Evolutionary conservation across 257 asterid species (phyloP), one percentile per base, ranked within the genome.

Genomic region (Solanum piurae): DNA sequence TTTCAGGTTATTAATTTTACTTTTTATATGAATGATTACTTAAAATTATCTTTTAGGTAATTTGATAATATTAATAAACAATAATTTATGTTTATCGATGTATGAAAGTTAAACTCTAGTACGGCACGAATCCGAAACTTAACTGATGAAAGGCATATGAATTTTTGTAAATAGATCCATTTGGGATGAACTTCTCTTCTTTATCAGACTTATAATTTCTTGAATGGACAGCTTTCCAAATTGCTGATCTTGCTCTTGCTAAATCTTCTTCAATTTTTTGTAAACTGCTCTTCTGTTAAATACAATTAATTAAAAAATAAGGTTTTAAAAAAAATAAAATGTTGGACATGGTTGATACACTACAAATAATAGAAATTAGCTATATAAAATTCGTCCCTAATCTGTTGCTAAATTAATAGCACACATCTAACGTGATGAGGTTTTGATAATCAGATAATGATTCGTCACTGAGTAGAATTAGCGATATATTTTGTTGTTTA

Each of bases 91-190:
- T 52, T 0, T 0, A 52, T n/a, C 2, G 5, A 18, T 68, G 36
- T 27, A 27, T 27, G 12, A 9, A 68, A 69, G 76, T 69, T 13
- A 69, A 69, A 69, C 76, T 69, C 74, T 68, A 0, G 1, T 62
- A 69, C 10, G 0, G 5, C 2, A 69, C 0, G 23, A 69, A 29
- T 7, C 25, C 42, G 31, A 76, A 52, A 88, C 87, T 74, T 49
- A 86, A 88, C 90, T 86, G 90, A 71, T 85, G 90, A 83, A 86
- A 88, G 73, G 88, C 90, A 55, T 85, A 86, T 31, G 90, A 40
- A 33, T 52, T 86, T 66, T 83, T 85, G 73, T 88, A 88, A 31
- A 88, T 4, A 36, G 90, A 88, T 9, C 86, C 88, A 23, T 46
- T 86, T 6, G 90, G 90, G 86, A 88, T 68, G 88, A 85, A 88